Evolutionary conservation across 2,329 filamentous ascomycete genomes (phyloP).

Genomic region (Myriosclerotinia scirpicola): DNA sequence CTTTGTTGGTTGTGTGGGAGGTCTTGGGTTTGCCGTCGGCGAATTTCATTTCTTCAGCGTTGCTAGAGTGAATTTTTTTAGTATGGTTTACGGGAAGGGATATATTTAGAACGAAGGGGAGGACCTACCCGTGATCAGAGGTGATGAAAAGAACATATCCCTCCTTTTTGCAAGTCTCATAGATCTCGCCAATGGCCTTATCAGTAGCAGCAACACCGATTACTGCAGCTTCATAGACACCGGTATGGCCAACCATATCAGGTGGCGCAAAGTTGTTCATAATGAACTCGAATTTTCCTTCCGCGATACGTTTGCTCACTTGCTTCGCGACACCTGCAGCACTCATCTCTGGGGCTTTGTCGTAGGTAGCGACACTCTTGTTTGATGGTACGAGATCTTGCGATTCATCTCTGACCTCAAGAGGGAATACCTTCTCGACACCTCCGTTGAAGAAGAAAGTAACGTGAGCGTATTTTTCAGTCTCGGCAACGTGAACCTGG

Average conservation of each 20-base stretch:
- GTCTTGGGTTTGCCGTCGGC: slow-evolving; percentile 96
- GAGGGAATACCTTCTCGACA: slow-evolving; percentile 91
- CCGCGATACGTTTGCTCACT: slow-evolving; percentile 80
- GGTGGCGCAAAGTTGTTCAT: slow-evolving; percentile 99
- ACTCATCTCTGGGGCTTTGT: slow-evolving; percentile 93
- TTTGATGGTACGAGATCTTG: slow-evolving; percentile 82
- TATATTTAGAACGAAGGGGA: not conserved
- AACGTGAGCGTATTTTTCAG: slow-evolving; percentile 98
- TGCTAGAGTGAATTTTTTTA: slow-evolving; percentile 46
- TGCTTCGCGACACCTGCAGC: slow-evolving; percentile 87
- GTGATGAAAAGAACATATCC: slow-evolving; percentile 95
- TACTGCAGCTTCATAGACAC: slow-evolving; percentile 93
- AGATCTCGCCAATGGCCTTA: slow-evolving; percentile 88
- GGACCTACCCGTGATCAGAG: slow-evolving; percentile 77
- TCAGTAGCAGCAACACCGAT: slow-evolving; percentile 83
- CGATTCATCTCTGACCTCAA: slow-evolving; percentile 83
- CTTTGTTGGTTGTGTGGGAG: slow-evolving; percentile 95
- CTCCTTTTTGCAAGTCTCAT: slow-evolving; percentile 89
- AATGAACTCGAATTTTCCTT: slow-evolving; percentile 88
- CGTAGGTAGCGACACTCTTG: slow-evolving; percentile 88
- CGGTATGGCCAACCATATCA: slow-evolving; percentile 99
- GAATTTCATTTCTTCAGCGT: slow-evolving; percentile 99
- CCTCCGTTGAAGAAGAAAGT: slow-evolving; percentile 99
- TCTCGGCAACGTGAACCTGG: slow-evolving; percentile 97
- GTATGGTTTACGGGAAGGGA: not conserved